Evolutionary conservation across 225 moss, liverwort and hornwort genomes (phyloP), one percentile per base, ranked within the genome.

Genomic region (Physcomitrium patens): DNA sequence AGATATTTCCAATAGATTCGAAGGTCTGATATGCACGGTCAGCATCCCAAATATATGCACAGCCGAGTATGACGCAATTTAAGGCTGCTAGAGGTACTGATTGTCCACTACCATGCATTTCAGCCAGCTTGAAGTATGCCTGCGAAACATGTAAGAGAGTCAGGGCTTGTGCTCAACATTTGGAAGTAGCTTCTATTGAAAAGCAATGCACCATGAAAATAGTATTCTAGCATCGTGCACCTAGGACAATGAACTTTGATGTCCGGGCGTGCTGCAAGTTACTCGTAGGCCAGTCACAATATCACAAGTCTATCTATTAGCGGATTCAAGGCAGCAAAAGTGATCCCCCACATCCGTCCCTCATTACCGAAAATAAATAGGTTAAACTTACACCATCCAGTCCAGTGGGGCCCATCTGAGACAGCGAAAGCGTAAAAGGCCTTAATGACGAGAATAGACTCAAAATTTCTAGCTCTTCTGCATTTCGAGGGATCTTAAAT

Each of bases 1-100:
- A 96, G 50, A 87, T 88, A 55, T 83, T 86, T 65, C 90, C 91
- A 65, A 96, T 89, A 31, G 92, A 83, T 78, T 96, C 90, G 76
- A 96, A 96, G 41, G 96, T 96, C 81, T 93, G 93, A 72, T 96
- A 96, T 65, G 96, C 92, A 56, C 96, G 92, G 73, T 82, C 89
- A 67, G 74, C 91, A 82, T 96, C 96, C 96, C 96, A 96, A 50
- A 86, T 77, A 66, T 89, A 92, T 54, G 96, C 82, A 74, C 96
- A 93, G 37, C 90, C 96, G 74, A 90, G 78, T 64, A 96, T 78
- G 62, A 96, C 82, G 69, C 93, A 93, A 73, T 96, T 96, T 58
- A 96, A 78, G n/a, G 93, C 96, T 10, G 91, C 84, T 56, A 93
- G 76, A 78, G 90, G 78, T 28, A 92, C 93, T 12, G 83, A 61